These are phyloP conservation scores for Candida sanyaensis DNA, from an alignment of 1,139 yeast species.

Conservation along the genomic window DNA sequence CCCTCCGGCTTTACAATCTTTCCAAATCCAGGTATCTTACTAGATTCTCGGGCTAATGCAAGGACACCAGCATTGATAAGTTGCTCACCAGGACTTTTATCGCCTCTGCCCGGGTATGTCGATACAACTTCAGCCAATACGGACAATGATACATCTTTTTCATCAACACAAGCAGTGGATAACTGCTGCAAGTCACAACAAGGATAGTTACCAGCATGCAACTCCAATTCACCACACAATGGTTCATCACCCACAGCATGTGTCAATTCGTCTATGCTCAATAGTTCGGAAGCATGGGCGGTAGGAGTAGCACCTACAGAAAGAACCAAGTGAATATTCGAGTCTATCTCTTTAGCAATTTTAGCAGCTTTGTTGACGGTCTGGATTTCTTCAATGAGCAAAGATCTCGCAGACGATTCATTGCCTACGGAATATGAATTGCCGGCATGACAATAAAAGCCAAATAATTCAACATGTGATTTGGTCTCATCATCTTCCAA, in stretches of 20 bases:
- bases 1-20: constrained; percentile 33
- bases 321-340: constrained; percentile 34
- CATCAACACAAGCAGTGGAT: constrained; percentile 59
- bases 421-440: constrained; percentile 61
- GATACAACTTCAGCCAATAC: constrained; percentile 69
- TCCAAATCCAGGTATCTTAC: constrained; percentile 56
- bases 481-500: constrained; percentile 20
- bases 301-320: constrained; percentile 87
- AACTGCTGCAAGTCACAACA: constrained; percentile 76
- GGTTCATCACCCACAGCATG: constrained; percentile 21
- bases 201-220: constrained; percentile 81
- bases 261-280: constrained; percentile 22
- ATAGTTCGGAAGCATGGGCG: constrained; percentile 56
- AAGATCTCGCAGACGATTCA: constrained; percentile 48
- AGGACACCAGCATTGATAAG: constrained; percentile 74
- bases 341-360: constrained; percentile 30
- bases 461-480: constrained; percentile 48
- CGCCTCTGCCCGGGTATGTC: constrained; percentile 53
- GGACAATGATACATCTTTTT: constrained; percentile 51
- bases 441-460: constrained; percentile 82
- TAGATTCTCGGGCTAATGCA: constrained; percentile 65
- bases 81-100: constrained; percentile 54
- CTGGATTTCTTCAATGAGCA: constrained; percentile 54
- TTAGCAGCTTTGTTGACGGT: constrained; percentile 59
- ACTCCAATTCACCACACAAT: constrained; percentile 55